Evolutionary conservation across 805 yeast genomes (phyloP).

Genomic region (Yarrowia phangngaensis): DNA sequence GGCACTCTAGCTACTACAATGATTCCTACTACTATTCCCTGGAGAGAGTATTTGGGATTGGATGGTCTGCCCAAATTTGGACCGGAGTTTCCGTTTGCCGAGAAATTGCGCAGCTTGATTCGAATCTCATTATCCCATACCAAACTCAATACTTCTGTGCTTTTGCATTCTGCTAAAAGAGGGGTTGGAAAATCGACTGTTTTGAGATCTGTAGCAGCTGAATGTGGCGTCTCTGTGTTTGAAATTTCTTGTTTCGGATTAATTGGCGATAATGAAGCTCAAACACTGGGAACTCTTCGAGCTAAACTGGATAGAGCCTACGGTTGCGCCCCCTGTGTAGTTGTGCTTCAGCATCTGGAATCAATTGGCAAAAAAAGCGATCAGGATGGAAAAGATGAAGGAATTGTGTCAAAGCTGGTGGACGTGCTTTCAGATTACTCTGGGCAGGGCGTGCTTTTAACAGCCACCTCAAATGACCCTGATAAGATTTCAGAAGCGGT

Average conservation of each 20-base stretch:
- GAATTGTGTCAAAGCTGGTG: conserved; percentile 47
- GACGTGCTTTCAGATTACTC: conserved; percentile 55
- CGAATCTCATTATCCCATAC: conserved; percentile 44
- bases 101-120: conserved; percentile 51
- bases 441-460: conserved; percentile 48
- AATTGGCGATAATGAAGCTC: conserved; percentile 66
- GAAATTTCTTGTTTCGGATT: conserved; percentile 68
- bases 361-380: conserved; percentile 64
- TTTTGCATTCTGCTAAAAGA: conserved; percentile 64
- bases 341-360: conserved; percentile 72
- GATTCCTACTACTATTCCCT: conserved; percentile 39
- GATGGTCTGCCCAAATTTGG: conserved; percentile 43
- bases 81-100: conserved; percentile 48
- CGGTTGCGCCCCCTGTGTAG: conserved; percentile 45
- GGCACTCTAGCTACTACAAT: conserved; percentile 48
- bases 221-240: conserved; percentile 61
- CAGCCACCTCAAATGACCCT: conserved; percentile 65
- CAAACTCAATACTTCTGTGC: conserved; percentile 55
- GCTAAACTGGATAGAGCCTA: conserved; percentile 70
- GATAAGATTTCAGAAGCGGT: conserved; percentile 65
- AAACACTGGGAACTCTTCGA: conserved; percentile 69
- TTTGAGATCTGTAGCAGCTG: conserved; percentile 51
- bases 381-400: conserved; percentile 49
- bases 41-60: conserved; percentile 45
- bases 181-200: conserved; percentile 76